Conservation (phyloP, 768 basidiomycete genomes). For the Austroboletus eburneus region DNA sequence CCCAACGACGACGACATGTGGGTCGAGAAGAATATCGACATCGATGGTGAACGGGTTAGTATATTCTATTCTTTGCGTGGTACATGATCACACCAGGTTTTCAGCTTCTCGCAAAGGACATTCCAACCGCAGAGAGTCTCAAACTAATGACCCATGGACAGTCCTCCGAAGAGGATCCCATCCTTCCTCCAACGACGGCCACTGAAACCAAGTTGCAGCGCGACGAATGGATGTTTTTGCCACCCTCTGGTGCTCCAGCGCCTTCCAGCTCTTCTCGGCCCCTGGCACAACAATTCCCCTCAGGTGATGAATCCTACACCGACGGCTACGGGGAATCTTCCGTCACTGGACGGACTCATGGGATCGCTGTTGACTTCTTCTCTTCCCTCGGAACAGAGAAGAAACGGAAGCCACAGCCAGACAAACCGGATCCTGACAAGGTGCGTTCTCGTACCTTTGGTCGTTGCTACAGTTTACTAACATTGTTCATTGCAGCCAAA, state of each 20-base stretch:
- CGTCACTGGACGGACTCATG: constrained; percentile 41
- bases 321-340: constrained; percentile 62
- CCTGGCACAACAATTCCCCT: constrained; percentile 24
- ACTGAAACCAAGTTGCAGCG: constrained; percentile 55
- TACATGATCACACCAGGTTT: constrained; percentile 5
- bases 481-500: constrained; percentile 41
- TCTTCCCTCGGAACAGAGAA: constrained; percentile 78
- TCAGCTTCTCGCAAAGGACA: constrained; percentile 65
- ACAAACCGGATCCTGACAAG: constrained; percentile 68
- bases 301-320: constrained; percentile 49
- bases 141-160: constrained; percentile 60
- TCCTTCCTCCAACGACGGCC: constrained; percentile 42
- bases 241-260: constrained; percentile 22
- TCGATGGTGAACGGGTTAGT: constrained; percentile 71
- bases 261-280: constrained; percentile 33
- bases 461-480: constrained; percentile 3
- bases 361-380: constrained; percentile 83
- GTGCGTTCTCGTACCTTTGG: constrained; percentile 31
- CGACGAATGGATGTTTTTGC: constrained; percentile 89
- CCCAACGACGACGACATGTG: constrained; percentile 72
- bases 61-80: not conserved
- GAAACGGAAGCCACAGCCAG: constrained; percentile 57
- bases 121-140: constrained; percentile 72
- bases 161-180: constrained; percentile 39
- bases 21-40: constrained; percentile 84